Evolutionary conservation across 495 filamentous ascomycete species (phyloP).

Genomic region (Lepraria neglecta): DNA sequence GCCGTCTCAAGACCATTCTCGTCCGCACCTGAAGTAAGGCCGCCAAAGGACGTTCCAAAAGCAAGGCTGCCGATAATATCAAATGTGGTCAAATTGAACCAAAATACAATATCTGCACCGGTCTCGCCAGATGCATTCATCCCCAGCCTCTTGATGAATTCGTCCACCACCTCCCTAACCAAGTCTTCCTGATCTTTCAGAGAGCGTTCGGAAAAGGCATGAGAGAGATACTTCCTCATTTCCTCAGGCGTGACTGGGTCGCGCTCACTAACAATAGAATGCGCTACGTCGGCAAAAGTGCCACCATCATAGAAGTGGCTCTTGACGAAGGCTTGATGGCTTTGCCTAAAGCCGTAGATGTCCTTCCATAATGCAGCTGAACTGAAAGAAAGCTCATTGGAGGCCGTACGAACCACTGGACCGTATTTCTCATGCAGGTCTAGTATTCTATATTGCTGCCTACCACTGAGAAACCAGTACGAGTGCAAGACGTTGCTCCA

Average conservation of each 20-base stretch:
- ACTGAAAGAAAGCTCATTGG: not conserved
- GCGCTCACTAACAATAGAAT: too few species aligned
- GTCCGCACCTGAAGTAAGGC: conserved; percentile 35
- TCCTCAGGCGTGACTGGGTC: not conserved
- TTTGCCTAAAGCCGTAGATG: not conserved
- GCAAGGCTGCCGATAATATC: conserved; percentile 54
- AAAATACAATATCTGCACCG: not conserved
- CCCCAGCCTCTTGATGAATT: too few species aligned
- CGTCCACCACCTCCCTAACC: not conserved
- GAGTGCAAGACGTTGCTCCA: too few species aligned
- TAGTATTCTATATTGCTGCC: not conserved
- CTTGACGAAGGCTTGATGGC: not conserved
- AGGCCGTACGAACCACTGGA: not conserved
- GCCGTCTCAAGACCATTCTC: conserved; percentile 39
- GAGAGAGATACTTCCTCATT: conserved; percentile 4
- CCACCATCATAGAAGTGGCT: not conserved
- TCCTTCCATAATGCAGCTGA: not conserved
- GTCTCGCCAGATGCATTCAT: too few species aligned
- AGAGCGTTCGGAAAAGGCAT: conserved; percentile 3
- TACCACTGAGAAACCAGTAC: not conserved
- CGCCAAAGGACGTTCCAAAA: conserved; percentile 48
- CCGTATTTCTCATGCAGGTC: not conserved
- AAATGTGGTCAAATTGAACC: conserved; percentile 31
- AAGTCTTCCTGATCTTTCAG: not conserved
- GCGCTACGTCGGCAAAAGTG: too few species aligned